Evolutionary conservation across 257 asterid species (phyloP).

Genomic region (Solanum clarkiae): DNA sequence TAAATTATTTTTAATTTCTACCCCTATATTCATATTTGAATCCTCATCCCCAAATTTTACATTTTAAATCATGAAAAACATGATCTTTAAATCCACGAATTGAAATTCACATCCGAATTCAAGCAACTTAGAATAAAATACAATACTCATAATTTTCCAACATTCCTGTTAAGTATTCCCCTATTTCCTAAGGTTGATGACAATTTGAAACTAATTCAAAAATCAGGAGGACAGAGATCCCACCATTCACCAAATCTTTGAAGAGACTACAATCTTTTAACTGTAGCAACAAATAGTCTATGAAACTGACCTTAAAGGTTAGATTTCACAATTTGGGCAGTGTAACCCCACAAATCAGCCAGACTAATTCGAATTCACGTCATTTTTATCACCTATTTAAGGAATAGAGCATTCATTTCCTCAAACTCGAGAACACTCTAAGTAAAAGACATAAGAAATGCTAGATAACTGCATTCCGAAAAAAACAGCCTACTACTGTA

Average conservation of each 20-base stretch:
- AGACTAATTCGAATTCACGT: not conserved
- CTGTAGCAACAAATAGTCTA: not conserved
- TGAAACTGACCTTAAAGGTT: not conserved
- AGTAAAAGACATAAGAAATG: not conserved
- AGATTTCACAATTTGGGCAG: not conserved
- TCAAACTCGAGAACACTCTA: not conserved
- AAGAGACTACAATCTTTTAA: not conserved
- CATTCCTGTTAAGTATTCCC: not conserved
- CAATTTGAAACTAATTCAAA: not conserved
- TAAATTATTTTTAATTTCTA: too few relatives aligned
- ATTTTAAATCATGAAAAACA: too few relatives aligned
- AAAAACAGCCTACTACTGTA: not conserved
- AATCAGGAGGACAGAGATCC: not conserved
- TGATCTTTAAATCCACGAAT: too few relatives aligned
- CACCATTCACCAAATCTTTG: not conserved
- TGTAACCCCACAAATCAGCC: not conserved
- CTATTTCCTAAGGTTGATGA: not conserved
- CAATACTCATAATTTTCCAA: not conserved
- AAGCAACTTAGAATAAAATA: not conserved
- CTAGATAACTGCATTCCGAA: not conserved
- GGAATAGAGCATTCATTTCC: not conserved
- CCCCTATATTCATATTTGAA: too few relatives aligned
- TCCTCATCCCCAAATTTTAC: too few relatives aligned
- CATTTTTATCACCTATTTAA: not conserved
- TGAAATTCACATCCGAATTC: not conserved